Evolutionary conservation across 2,329 filamentous ascomycete genomes (phyloP).

Genomic region (Fusarium pseudoanthophilum): DNA sequence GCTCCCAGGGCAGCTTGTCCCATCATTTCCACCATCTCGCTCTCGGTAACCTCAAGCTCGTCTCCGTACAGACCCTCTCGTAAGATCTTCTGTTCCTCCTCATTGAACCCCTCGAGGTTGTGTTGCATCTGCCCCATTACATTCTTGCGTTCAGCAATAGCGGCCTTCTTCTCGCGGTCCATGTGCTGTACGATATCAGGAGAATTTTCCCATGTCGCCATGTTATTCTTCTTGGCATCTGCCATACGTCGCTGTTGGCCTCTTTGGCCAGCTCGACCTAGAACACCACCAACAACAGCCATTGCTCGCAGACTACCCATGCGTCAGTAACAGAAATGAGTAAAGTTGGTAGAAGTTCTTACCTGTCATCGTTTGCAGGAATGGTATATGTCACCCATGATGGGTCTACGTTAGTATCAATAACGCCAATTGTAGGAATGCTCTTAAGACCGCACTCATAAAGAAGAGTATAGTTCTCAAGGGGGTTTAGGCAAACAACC

Average conservation of each 20-base stretch:
- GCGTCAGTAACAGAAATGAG: conserved; percentile 38
- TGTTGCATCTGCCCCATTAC: conserved; percentile 52
- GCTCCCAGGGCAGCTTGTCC: conserved; percentile 40
- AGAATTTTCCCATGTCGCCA: conserved; percentile 69
- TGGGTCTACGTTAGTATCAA: conserved; percentile 93
- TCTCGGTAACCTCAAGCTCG: conserved; percentile 48
- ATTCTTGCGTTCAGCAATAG: conserved; percentile 48
- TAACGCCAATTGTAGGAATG: conserved; percentile 92
- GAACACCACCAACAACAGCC: conserved; percentile 82
- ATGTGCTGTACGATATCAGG: conserved; percentile 56
- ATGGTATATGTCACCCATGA: conserved; percentile 97
- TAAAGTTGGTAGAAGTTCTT: conserved; percentile 42
- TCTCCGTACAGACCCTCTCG: conserved; percentile 41
- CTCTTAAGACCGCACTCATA: conserved; percentile 90
- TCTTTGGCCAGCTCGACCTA: conserved; percentile 84
- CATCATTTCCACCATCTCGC: conserved; percentile 51
- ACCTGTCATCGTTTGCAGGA: conserved; percentile 96
- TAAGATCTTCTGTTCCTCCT: conserved; percentile 52
- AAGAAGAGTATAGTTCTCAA: conserved; percentile 90
- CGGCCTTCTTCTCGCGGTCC: conserved; percentile 45
- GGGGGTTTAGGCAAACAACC: conserved; percentile 90
- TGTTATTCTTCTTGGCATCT: conserved; percentile 67
- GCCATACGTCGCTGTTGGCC: conserved; percentile 76
- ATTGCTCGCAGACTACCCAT: conserved; percentile 77
- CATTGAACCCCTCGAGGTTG: conserved; percentile 51